These are phyloP conservation scores for Solanum hybrid DNA, from an alignment of 305 asterid species.

Conservation along the genomic window DNA sequence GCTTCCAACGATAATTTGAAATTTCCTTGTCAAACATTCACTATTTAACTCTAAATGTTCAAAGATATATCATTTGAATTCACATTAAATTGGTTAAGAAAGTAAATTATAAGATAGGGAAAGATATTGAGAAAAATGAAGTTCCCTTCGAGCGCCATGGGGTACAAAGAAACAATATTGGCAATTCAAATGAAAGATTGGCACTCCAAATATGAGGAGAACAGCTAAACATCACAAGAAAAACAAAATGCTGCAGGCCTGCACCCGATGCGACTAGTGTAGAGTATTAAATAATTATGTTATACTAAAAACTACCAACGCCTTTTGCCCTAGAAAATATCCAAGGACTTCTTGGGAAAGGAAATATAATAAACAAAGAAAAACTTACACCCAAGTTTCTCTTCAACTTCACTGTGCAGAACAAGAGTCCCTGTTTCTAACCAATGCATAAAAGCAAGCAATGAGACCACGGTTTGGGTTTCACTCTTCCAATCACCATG, in stretches of 20 bases:
- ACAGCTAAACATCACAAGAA: neutral
- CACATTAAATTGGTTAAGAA: neutral
- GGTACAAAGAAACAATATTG: neutral
- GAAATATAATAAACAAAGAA: neutral
- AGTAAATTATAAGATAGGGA: neutral
- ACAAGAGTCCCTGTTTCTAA: conserved; percentile 71
- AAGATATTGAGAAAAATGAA: neutral
- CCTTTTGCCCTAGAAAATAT: neutral
- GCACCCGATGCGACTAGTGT: neutral
- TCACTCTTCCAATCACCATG: conserved; percentile 86
- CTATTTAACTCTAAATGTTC: neutral
- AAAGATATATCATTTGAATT: neutral
- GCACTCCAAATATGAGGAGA: neutral
- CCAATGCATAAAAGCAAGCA: conserved; percentile 83
- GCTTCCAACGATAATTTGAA: neutral
- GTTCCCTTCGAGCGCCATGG: neutral
- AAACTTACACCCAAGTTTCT: conserved; percentile 78
- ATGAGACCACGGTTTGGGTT: conserved; percentile 63
- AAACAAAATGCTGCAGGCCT: neutral
- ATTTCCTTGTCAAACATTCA: neutral
- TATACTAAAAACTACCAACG: neutral
- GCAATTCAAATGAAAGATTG: neutral
- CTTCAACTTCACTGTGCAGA: conserved; percentile 74
- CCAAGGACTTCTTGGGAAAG: neutral
- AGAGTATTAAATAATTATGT: neutral